These are phyloP conservation scores for Pichia sp. DNA, from an alignment of 1,139 yeast species.

Conservation along the genomic window DNA sequence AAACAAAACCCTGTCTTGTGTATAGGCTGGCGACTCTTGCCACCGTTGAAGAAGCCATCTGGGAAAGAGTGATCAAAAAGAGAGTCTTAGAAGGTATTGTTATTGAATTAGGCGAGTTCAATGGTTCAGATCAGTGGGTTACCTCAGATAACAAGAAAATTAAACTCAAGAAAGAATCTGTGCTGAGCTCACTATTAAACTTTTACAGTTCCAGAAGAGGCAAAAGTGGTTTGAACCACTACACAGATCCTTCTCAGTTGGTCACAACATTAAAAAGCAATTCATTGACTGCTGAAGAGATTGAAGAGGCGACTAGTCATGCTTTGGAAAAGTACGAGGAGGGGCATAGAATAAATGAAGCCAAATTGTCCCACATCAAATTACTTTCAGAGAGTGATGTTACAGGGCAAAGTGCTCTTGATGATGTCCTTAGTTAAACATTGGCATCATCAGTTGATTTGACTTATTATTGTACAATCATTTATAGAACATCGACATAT, in stretches of 20 bases:
- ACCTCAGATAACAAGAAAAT: slow-evolving; percentile 23
- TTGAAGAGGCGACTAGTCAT: slow-evolving; percentile 39
- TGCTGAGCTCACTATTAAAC: slow-evolving; percentile 11
- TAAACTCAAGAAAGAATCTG: slow-evolving; percentile 10
- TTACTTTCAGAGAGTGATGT: slow-evolving; percentile 17
- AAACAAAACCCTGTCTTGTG: slow-evolving; percentile 73
- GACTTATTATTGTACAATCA: background rate
- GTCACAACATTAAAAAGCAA: slow-evolving; percentile 6
- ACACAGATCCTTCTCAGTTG: slow-evolving; percentile 6
- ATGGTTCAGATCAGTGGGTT: slow-evolving; percentile 33
- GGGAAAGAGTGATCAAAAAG: slow-evolving; percentile 74
- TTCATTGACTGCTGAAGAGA: slow-evolving; percentile 35
- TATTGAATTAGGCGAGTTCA: slow-evolving; percentile 80
- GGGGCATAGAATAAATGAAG: slow-evolving; percentile 6
- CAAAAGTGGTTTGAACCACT: slow-evolving; percentile 2
- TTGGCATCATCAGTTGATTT: background rate
- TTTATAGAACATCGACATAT: background rate
- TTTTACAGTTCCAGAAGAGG: slow-evolving; percentile 15
- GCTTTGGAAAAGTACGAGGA: slow-evolving; percentile 8
- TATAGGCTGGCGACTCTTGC: slow-evolving; percentile 71
- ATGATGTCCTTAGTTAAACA: background rate
- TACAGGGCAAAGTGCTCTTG: slow-evolving; percentile 14
- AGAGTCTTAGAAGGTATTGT: slow-evolving; percentile 76
- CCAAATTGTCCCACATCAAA: slow-evolving; percentile 13
- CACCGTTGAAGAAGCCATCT: slow-evolving; percentile 78